Evolutionary conservation across 1,284 basidiomycete genomes (phyloP).

Genomic region (Porodaedalea pini): DNA sequence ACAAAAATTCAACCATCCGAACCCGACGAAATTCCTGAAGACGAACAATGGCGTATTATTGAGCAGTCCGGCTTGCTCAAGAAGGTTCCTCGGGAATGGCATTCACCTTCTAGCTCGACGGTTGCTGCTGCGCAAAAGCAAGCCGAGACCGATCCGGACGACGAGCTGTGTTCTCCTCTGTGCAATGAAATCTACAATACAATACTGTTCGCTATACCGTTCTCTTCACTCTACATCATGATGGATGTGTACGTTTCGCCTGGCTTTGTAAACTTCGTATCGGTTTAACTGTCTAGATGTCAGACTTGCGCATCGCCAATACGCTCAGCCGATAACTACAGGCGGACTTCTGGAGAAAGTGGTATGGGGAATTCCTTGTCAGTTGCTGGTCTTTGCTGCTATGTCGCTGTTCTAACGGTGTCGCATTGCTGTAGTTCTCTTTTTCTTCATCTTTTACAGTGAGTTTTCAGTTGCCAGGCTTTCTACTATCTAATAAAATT

Average conservation of each 20-base stretch:
- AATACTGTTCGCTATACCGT: constrained; percentile 59
- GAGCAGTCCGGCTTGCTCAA: constrained; percentile 62
- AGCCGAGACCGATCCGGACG: constrained; percentile 21
- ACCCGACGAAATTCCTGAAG: constrained; percentile 53
- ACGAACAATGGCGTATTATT: constrained; percentile 75
- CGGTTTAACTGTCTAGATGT: constrained; percentile 17
- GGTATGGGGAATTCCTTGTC: constrained; percentile 64
- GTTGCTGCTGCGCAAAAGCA: background rate
- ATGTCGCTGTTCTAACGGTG: background rate
- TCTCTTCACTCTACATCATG: constrained; percentile 64
- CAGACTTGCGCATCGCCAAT: constrained; percentile 74
- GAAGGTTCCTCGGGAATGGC: constrained; percentile 30
- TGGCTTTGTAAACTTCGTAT: constrained; percentile 11
- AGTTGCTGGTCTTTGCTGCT: constrained; percentile 29
- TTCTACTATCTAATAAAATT: constrained; percentile 1
- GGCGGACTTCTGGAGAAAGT: constrained; percentile 50
- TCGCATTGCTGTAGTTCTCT: constrained; percentile 48
- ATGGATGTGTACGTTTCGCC: constrained; percentile 70
- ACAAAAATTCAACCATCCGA: constrained; percentile 11
- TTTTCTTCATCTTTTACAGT: constrained; percentile 77
- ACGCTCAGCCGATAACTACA: constrained; percentile 52
- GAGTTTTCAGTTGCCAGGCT: constrained; percentile 27
- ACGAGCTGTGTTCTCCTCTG: constrained; percentile 43
- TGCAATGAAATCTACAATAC: constrained; percentile 69
- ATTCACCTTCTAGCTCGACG: background rate